A percentile compares a stretch with the other conserved stretches of the same genome.
phyloP scores from a whole-genome alignment of 2,329 filamentous ascomycete genomes.

The Davidsoniella eucalypti region DNA sequence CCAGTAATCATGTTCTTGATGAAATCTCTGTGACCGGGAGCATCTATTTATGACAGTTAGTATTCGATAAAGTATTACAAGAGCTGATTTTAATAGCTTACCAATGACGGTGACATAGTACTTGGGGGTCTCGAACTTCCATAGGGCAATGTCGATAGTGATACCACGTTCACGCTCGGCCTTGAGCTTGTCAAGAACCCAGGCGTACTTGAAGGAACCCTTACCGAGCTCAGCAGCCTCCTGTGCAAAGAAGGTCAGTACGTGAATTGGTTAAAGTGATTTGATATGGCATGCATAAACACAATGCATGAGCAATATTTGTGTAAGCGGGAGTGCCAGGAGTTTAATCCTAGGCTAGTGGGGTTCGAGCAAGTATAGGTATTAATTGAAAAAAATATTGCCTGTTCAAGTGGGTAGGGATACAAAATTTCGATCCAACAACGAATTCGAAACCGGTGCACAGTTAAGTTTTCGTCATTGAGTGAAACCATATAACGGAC shows the following conservation, averaged over 20 bases:
- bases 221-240: conserved; percentile 98
- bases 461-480: not conserved
- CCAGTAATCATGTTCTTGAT: conserved; percentile 99
- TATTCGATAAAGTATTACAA: not conserved
- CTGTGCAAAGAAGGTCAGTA: conserved; percentile 29
- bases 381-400: conserved; percentile 13
- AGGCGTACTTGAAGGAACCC: conserved; percentile 99
- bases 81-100: conserved; percentile 30
- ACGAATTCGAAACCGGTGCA: not conserved
- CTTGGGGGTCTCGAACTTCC: conserved; percentile 99
- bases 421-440: conserved; percentile 14
- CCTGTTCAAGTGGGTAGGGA: not conserved
- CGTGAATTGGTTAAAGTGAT: conserved; percentile 4
- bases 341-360: not conserved
- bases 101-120: conserved; percentile 97
- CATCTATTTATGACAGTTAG: conserved; percentile 40
- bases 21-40: conserved; percentile 99
- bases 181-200: conserved; percentile 99
- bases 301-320: conserved; percentile 2
- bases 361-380: not conserved
- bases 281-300: not conserved
- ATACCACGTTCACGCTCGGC: conserved; percentile 99
- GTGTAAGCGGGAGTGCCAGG: not conserved
- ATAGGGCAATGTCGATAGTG: conserved; percentile 99
- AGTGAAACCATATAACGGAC: conserved; percentile 11